A percentile compares a stretch with the other conserved stretches of the same genome.
These are phyloP conservation scores for Mycena capillaripes DNA, from an alignment of 768 basidiomycete species.

Conservation along the genomic window DNA sequence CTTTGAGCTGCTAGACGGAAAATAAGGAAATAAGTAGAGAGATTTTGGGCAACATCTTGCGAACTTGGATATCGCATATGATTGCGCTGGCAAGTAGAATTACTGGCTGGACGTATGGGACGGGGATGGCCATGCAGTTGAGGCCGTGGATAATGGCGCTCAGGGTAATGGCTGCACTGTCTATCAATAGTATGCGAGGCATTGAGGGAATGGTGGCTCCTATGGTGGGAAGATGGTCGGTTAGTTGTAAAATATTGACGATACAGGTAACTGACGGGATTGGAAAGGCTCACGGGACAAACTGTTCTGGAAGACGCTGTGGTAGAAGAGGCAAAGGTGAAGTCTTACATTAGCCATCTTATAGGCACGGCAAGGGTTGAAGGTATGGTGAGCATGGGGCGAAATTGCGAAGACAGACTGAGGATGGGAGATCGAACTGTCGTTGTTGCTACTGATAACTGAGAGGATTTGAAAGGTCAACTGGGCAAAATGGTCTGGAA, in stretches of 20 bases:
- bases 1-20: constrained; percentile 1
- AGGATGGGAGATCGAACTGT: neutral
- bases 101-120: constrained; percentile 5
- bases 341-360: neutral
- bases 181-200: neutral
- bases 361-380: neutral
- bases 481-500: neutral
- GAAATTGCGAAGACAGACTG: neutral
- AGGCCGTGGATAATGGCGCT: neutral
- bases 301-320: neutral
- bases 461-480: neutral
- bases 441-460: neutral
- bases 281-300: neutral
- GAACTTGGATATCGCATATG: constrained; percentile 9
- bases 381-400: neutral
- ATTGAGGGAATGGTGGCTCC: neutral
- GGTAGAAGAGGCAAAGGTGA: neutral
- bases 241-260: neutral
- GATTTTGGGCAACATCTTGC: neutral
- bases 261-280: neutral
- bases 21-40: neutral
- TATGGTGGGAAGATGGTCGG: neutral
- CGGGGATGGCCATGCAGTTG: constrained; percentile 2
- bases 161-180: neutral
- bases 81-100: neutral